Evolutionary conservation across 495 filamentous ascomycete species (phyloP).

Genomic region (Trichoderma erinaceum): DNA sequence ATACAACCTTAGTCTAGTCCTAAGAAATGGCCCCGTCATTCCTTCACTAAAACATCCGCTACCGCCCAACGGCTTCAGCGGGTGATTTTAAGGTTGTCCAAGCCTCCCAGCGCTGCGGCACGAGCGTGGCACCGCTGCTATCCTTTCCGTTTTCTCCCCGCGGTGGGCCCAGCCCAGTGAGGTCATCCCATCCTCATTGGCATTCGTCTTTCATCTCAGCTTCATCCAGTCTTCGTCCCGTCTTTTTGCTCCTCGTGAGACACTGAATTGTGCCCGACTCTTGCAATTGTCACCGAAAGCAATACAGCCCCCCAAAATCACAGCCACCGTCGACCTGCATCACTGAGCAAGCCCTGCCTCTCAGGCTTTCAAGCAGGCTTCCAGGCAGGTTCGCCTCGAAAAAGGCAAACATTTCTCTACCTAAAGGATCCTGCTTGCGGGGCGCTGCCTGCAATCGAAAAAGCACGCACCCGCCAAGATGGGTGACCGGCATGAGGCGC

Average conservation of each 20-base stretch:
- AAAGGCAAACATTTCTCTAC: too few relatives aligned
- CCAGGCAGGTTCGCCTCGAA: neutral
- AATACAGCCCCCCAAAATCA: too few relatives aligned
- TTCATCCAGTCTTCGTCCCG: neutral
- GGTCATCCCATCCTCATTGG: neutral
- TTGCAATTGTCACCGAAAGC: too few relatives aligned
- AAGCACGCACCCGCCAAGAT: conserved; percentile 3
- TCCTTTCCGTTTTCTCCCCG: neutral
- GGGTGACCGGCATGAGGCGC: conserved; percentile 39
- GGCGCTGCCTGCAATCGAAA: conserved; percentile 3
- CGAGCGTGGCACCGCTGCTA: conserved; percentile 4
- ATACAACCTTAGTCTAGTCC: too few relatives aligned
- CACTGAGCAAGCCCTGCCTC: neutral
- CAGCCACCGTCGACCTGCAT: neutral
- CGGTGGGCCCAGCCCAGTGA: neutral
- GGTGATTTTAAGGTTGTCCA: neutral
- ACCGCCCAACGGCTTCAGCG: too few relatives aligned
- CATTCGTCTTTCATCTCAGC: neutral
- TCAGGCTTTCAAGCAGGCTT: neutral
- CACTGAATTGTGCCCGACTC: too few relatives aligned
- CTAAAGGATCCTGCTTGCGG: neutral
- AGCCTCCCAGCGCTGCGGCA: conserved; percentile 12
- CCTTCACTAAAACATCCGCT: too few relatives aligned
- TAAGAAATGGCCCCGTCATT: too few relatives aligned
- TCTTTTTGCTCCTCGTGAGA: neutral